Evolutionary conservation across 768 basidiomycete species (phyloP), one percentile per base, ranked within the genome.

Genomic region (Hygrophoropsis aurantiaca): DNA sequence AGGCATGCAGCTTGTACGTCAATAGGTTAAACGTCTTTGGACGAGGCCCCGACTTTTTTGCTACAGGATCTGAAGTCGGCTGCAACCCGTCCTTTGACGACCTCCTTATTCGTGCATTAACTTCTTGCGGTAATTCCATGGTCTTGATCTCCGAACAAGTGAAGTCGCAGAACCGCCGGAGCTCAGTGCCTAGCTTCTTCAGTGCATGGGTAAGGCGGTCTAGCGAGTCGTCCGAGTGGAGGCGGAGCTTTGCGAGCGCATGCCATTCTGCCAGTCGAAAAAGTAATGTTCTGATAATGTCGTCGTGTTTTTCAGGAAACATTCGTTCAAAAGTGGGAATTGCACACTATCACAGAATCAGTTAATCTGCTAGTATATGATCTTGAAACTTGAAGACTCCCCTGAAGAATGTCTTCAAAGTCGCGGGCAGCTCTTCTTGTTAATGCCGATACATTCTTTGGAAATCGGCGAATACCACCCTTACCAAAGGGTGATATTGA

Each of bases 401-500:
- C 75, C 65, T 76, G 74, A 0, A 77, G 55, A 1, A 75, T 49
- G 34, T 78, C 72, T 41, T 76, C 70, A 42, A 69, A 77, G 37
- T 77, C 67, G 0, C 66, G 53, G 1, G 63, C 75, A 7, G 67
- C 66, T 3, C 67, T 42, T 24, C 69, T 61, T 32, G 65, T 67
- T 61, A 73, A 63, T 15, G 62, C 64, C 0, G 68, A 64, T 1
- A 65, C 58, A 49, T 74, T 72, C 0, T 34, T 41, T 15, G 52
- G 39, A 44, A 77, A 76, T 9, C 52, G 45, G 0, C 67, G 60
- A 7, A 78, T 77, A 0, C 65, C 65, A 5, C 50, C 39, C 3
- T 45, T 35, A 0, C 63, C 64, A 41, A 69, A 68, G 4, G 54
- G 23, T 2, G 50, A 42, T 16, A 58, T 55, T 1, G 30, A 18